Base-by-base conservation (phyloP, 176 grass and related monocot species). In the Thalia dealbata region DNA sequence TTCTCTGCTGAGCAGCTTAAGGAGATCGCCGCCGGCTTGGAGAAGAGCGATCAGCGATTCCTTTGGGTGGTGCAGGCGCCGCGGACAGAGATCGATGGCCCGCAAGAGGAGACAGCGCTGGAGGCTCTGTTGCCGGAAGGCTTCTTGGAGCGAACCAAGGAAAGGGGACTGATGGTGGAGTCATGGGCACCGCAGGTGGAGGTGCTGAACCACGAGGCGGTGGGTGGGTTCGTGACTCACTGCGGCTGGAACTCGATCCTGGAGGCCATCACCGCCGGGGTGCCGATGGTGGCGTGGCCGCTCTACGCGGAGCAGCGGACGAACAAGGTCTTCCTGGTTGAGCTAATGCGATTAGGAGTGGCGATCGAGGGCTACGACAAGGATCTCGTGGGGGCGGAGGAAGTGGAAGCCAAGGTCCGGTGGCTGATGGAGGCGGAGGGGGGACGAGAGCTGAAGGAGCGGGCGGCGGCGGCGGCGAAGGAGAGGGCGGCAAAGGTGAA, bases 71-170 rank as follows among this genome's bases (percentile, higher is more conserved):
- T 74, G 19, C 72, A 56, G 24, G 54, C 45, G 18, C 78, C 29
- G 35, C 55, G 67, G 76, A 63, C 86, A 50, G 83, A 69, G 71
- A 74, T 71, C 79, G 85, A 77, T 32, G 86, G 78, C 86, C 78
- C 84, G 80, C 88, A 28, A 65, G 19, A 15, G 14, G 67, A 45
- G 32, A 16, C 67, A 3, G 67, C 23, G 8, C n/a, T 45, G 38
- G 15, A 45, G 2, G 19, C 15, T 41, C 35, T 69, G 19, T 7
- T 69, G 7, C 67, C 67, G 6, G 67, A 69, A 23, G 67, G 35
- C 18, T 69, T 69, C 67, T n/a, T 69, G 67, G 16, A 69, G 21
- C 67, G 67, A 7, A 69, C 67, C 14, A 21, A n/a, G 67, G 35
- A 45, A 18, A 19, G 38, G 0, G 67, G 67, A 14, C 16, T 69